Conservation (phyloP, 2,329 filamentous ascomycete species). For the Ceratocystis harringtonii region DNA sequence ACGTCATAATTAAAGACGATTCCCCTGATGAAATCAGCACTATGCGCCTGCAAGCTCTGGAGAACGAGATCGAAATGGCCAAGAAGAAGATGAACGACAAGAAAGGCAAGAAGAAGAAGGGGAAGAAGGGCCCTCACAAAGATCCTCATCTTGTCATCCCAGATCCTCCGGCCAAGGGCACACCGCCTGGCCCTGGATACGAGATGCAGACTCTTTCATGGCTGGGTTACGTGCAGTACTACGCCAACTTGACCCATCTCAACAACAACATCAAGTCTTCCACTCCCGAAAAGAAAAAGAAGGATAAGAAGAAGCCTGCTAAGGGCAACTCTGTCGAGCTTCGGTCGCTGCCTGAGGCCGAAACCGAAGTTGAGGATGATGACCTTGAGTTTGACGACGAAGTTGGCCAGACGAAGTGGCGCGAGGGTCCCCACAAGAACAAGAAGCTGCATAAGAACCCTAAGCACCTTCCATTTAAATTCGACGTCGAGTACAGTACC, state of each 20-base stretch:
- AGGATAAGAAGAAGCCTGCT: slow-evolving; percentile 20
- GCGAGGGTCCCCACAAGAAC: slow-evolving; percentile 46
- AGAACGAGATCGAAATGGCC: slow-evolving; percentile 20
- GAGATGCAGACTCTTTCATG: slow-evolving; percentile 68
- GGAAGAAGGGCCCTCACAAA: slow-evolving; percentile 34
- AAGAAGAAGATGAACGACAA: slow-evolving; percentile 23
- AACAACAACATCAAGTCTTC: slow-evolving; percentile 49
- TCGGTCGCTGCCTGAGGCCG: slow-evolving; percentile 8
- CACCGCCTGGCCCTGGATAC: slow-evolving; percentile 78
- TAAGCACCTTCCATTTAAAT: slow-evolving; percentile 50
- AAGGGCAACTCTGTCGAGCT: slow-evolving; percentile 8
- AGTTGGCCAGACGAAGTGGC: slow-evolving; percentile 37
- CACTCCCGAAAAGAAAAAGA: slow-evolving; percentile 22
- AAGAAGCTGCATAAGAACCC: slow-evolving; percentile 41
- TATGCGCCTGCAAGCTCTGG: slow-evolving; percentile 10
- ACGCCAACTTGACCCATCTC: slow-evolving; percentile 79
- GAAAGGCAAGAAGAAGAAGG: slow-evolving; percentile 26
- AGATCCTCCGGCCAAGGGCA: slow-evolving; percentile 52
- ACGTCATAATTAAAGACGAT: not conserved
- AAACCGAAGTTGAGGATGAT: not conserved
- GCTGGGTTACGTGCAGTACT: slow-evolving; percentile 77
- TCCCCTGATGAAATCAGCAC: slow-evolving; percentile 23
- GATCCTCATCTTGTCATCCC: slow-evolving; percentile 52
- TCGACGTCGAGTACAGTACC: slow-evolving; percentile 76
- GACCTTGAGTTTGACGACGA: slow-evolving; percentile 18